phyloP scores from a whole-genome alignment of 2,329 filamentous ascomycete genomes.

The Colletotrichum theobromicola region DNA sequence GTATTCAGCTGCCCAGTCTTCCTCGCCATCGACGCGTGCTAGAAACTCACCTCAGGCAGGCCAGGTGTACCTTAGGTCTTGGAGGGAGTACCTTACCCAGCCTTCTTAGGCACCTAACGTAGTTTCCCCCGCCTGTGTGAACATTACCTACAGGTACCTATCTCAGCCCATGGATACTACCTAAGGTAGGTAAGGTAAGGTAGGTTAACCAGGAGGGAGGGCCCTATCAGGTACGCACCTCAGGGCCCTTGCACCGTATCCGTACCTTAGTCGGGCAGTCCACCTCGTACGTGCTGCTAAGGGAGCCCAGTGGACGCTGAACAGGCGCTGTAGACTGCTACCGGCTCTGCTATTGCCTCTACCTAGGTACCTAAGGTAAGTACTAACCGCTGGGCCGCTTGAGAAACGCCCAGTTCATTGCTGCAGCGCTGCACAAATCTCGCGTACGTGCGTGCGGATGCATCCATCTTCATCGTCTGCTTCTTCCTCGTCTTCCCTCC shows the following conservation, averaged over 20 bases:
- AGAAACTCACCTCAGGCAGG: neutral
- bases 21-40: neutral
- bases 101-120: neutral
- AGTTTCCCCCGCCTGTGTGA: neutral
- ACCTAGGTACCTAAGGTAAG: neutral
- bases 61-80: neutral
- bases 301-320: too few relatives aligned
- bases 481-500: neutral
- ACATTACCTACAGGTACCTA: neutral
- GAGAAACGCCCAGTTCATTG: neutral
- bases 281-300: too few relatives aligned
- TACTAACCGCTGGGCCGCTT: neutral
- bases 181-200: too few relatives aligned
- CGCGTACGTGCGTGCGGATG: slow-evolving; percentile 12
- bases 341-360: neutral
- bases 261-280: too few relatives aligned
- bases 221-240: neutral
- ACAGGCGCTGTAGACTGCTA: neutral
- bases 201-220: neutral
- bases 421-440: slow-evolving; percentile 14
- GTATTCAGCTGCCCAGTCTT: neutral
- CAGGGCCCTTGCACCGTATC: neutral
- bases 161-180: neutral
- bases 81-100: too few relatives aligned
- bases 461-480: slow-evolving; percentile 12